Percentiles rank a stretch among this genome's conserved stretches.
Evolutionary conservation across 257 asterid species (phyloP).

Genomic region (Primulina tabacum): DNA sequence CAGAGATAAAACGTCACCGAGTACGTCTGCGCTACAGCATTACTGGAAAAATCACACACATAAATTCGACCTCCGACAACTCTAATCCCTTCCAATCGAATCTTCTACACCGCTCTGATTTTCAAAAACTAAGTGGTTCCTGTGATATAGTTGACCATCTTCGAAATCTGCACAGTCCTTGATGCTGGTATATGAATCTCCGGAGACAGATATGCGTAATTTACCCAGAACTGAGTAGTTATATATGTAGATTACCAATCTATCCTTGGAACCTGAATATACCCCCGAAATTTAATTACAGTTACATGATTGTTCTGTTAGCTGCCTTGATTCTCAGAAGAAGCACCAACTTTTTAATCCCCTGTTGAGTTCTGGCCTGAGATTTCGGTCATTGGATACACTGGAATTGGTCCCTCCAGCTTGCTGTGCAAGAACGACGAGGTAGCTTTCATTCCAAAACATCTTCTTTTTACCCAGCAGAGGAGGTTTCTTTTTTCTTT

Average conservation of each 20-base stretch:
- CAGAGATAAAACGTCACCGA: constrained; percentile 57
- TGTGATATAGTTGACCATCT: constrained; percentile 73
- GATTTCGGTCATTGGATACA: background rate
- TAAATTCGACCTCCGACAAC: constrained; percentile 34
- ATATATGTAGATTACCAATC: background rate
- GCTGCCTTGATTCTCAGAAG: background rate
- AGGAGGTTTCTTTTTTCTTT: background rate
- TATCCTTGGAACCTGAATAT: background rate
- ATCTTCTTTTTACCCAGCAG: constrained; percentile 12
- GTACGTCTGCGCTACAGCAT: constrained; percentile 77
- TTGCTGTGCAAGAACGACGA: background rate
- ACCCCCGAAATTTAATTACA: background rate
- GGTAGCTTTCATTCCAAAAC: background rate
- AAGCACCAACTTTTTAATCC: background rate
- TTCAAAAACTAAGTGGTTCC: constrained; percentile 45
- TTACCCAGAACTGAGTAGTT: background rate
- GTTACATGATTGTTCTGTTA: background rate
- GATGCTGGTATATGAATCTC: constrained; percentile 22
- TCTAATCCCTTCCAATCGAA: constrained; percentile 36
- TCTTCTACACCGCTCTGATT: constrained; percentile 72
- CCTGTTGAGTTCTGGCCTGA: background rate
- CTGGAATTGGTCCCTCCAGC: constrained; percentile 7
- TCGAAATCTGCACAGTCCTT: constrained; percentile 57
- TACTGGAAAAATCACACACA: constrained; percentile 56
- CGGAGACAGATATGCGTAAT: background rate